phyloP scores from a whole-genome alignment of 2,329 filamentous ascomycete species.

The Microcyclosporella mali region DNA sequence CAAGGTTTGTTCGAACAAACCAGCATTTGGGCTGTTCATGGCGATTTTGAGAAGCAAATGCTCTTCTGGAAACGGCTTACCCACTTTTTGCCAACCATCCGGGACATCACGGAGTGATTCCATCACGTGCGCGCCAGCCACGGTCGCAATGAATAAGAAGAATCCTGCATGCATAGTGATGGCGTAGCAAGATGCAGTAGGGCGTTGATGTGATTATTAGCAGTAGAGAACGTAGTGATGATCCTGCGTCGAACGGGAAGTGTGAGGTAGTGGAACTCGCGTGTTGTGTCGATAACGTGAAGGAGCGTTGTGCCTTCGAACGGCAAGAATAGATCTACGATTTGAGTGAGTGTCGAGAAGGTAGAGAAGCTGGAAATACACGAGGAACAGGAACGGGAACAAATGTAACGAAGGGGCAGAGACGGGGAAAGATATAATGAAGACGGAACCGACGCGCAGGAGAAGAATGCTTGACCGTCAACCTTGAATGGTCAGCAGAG shows the following conservation, averaged over 20 bases:
- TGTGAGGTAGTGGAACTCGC: no score
- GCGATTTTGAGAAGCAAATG: constrained; percentile 18
- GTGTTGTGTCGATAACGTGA: neutral
- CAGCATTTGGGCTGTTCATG: constrained; percentile 13
- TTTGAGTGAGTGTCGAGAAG: neutral
- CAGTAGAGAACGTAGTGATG: no score
- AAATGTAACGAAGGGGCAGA: no score
- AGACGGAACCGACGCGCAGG: no score
- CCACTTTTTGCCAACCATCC: constrained; percentile 16
- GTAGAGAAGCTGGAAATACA: neutral
- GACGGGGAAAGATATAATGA: no score
- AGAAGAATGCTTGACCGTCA: neutral
- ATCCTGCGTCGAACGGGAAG: no score
- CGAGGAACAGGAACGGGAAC: no score
- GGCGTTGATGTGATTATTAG: no score
- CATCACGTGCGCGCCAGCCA: constrained; percentile 14
- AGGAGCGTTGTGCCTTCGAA: neutral
- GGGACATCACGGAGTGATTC: constrained; percentile 16
- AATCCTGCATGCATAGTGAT: neutral
- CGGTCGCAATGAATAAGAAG: constrained; percentile 10
- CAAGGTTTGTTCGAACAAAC: constrained; percentile 50
- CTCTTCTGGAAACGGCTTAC: constrained; percentile 12
- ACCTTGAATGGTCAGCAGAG: neutral
- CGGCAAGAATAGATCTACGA: neutral
- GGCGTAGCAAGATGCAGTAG: neutral